Base-by-base conservation (phyloP, 129 eudicot genomes). In the Flaveria robusta region DNA sequence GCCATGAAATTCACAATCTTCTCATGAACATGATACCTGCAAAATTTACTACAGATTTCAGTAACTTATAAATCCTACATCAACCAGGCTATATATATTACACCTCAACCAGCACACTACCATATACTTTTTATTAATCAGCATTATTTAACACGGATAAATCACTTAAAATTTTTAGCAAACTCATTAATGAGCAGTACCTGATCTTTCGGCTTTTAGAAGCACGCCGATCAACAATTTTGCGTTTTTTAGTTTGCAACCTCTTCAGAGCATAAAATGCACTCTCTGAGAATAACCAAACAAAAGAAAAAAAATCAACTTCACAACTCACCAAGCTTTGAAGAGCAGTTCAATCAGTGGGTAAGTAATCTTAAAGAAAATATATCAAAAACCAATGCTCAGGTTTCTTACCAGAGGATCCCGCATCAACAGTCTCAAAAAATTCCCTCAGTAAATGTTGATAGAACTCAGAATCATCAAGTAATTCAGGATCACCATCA, bases 191-290 rank as follows among this genome's bases (percentile, higher is more conserved):
- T 31, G 5, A 31, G 37, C 37, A 34, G 49, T 59, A 86, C 97
- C 98, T 78, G 75, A 94, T 91, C 85, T 94, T 91, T 29, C 98
- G 97, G 72, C 93, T 91, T 87, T 94, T 94, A 26, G 98, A 94
- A 50, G 98, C 97, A 76, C 98, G 93, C 5, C 96, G 85, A 63
- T 91, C 97, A 3, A 91, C 98, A 75, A 91, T 81, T 69, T 94
- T 94, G 20, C 94, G 86, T 67, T 91, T 94, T 83, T 91, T 94
- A 4, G 93, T 85, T 79, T 94, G 98, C 19, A 87, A 43, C 65
- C 93, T 89, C 79, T 91, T 94, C 19, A 91, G 68, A 74, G 96
- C 93, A 84, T 94, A 94, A 75, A 84, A 91, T 39, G 97, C 98
- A 7, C 85, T 62, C 82, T 88, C 97, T 89, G 97, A 77, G 9